These are phyloP conservation scores for Trichoderma gamsii DNA, from an alignment of 495 filamentous ascomycete species.

Conservation along the genomic window DNA sequence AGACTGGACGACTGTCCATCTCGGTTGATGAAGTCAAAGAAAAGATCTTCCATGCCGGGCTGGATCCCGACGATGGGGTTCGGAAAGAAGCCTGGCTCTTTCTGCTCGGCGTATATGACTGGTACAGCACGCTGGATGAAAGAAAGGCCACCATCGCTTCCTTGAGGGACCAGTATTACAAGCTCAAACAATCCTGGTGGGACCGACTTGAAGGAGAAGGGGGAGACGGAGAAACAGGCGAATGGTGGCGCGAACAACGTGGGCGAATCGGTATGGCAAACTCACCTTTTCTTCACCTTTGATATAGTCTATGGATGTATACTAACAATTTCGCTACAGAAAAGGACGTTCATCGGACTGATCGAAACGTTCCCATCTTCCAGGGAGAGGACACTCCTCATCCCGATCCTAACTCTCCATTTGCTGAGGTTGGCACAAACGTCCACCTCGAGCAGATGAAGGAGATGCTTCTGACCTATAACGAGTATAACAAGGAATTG, in stretches of 20 bases:
- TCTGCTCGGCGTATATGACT: constrained; percentile 82
- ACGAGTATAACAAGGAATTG: constrained; percentile 87
- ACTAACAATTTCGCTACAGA: constrained; percentile 52
- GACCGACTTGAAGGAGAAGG: constrained; percentile 80
- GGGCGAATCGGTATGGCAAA: constrained; percentile 73
- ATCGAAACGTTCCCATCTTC: constrained; percentile 87
- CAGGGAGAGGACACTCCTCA: constrained; percentile 97
- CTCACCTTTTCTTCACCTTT: constrained; percentile 5
- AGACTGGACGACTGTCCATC: constrained; percentile 64
- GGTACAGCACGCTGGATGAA: constrained; percentile 80
- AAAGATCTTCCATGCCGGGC: constrained; percentile 87
- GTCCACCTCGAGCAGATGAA: constrained; percentile 98
- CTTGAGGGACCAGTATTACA: constrained; percentile 86
- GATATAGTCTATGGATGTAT: constrained; percentile 19
- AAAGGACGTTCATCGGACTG: constrained; percentile 96
- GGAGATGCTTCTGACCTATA: constrained; percentile 97
- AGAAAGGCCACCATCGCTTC: constrained; percentile 74
- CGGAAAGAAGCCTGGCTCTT: constrained; percentile 97
- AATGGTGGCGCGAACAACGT: constrained; percentile 95
- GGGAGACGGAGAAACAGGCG: constrained; percentile 66
- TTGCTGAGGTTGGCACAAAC: constrained; percentile 84
- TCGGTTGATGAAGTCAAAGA: constrained; percentile 93
- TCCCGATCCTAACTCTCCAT: constrained; percentile 93
- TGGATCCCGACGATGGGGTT: constrained; percentile 83
- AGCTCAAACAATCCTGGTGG: constrained; percentile 94